Evolutionary conservation across 2,329 filamentous ascomycete genomes (phyloP).

Genomic region (Aspergillus oerlinghausenensis): DNA sequence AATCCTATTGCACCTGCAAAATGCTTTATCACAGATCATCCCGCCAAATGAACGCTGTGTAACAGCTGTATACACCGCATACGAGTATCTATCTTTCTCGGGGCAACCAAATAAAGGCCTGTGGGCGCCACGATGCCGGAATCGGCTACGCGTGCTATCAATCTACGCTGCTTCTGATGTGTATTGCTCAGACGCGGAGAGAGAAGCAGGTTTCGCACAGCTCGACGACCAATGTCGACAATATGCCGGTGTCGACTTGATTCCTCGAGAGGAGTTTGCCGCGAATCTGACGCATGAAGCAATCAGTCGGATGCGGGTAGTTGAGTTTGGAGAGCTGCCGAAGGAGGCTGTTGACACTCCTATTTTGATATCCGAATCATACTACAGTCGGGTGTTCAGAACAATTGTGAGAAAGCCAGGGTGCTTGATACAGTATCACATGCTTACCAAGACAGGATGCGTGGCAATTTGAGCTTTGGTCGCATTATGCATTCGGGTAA

Average conservation of each 20-base stretch:
- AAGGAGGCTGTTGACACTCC: conserved; percentile 15
- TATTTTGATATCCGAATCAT: conserved; percentile 28
- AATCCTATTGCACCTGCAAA: conserved; percentile 7
- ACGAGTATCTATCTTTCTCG: conserved; percentile 29
- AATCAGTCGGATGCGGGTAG: conserved; percentile 28
- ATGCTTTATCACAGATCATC: conserved; percentile 6
- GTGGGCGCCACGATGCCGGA: conserved; percentile 29
- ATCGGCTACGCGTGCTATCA: conserved; percentile 29
- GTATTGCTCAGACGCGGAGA: conserved; percentile 27
- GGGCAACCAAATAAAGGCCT: conserved; percentile 14
- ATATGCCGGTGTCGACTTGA: conserved; percentile 20
- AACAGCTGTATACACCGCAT: conserved; percentile 27
- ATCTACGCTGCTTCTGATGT: conserved; percentile 33
- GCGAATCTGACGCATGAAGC: conserved; percentile 30
- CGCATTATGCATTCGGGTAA: conserved; percentile 37
- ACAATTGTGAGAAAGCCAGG: conserved; percentile 27
- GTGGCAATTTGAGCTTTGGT: conserved; percentile 30
- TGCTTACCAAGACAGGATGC: conserved; percentile 19
- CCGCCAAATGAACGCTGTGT: conserved; percentile 29
- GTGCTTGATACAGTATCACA: no score
- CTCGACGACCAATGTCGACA: conserved; percentile 20
- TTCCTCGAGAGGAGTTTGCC: conserved; percentile 25
- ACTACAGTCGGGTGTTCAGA: conserved; percentile 25
- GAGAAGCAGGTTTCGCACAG: conserved; percentile 18
- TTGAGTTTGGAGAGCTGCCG: conserved; percentile 28